Evolutionary conservation across 1,284 basidiomycete species (phyloP).

Genomic region (Trametes sp.): DNA sequence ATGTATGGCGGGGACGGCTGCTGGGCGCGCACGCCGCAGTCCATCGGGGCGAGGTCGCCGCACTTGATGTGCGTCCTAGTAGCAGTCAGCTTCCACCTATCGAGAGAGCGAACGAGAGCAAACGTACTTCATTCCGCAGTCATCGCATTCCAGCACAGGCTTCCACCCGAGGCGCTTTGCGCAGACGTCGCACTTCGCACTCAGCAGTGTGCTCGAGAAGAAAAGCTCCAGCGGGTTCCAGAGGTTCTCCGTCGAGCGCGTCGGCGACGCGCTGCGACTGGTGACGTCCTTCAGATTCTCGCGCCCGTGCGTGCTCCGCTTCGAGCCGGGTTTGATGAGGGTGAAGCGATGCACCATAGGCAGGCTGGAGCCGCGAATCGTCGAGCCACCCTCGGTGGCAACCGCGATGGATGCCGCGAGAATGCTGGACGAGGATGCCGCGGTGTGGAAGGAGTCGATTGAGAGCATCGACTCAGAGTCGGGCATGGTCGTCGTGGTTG

Average conservation of each 20-base stretch:
- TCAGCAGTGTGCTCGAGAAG: conserved; percentile 71
- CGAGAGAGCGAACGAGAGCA: conserved; percentile 11
- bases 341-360: conserved; percentile 85
- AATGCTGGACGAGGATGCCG: conserved; percentile 56
- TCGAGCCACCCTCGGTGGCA: conserved; percentile 78
- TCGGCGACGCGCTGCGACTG: conserved; percentile 42
- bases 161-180: conserved; percentile 85
- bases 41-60: conserved; percentile 78
- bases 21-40: conserved; percentile 68
- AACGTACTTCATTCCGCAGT: conserved; percentile 77
- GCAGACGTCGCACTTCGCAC: conserved; percentile 84
- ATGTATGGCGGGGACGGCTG: conserved; percentile 11
- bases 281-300: conserved; percentile 18
- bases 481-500: conserved; percentile 18
- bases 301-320: conserved; percentile 43
- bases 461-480: conserved; percentile 58
- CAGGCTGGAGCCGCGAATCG: conserved; percentile 54
- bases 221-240: conserved; percentile 84
- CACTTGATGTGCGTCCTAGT: conserved; percentile 82
- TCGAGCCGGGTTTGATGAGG: conserved; percentile 77
- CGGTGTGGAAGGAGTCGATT: conserved; percentile 75
- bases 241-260: conserved; percentile 45
- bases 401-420: conserved; percentile 63
- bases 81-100: conserved; percentile 14
- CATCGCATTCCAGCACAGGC: conserved; percentile 87